Evolutionary conservation across 2,329 filamentous ascomycete genomes (phyloP).

Genomic region (Biscogniauxia mediterranea): DNA sequence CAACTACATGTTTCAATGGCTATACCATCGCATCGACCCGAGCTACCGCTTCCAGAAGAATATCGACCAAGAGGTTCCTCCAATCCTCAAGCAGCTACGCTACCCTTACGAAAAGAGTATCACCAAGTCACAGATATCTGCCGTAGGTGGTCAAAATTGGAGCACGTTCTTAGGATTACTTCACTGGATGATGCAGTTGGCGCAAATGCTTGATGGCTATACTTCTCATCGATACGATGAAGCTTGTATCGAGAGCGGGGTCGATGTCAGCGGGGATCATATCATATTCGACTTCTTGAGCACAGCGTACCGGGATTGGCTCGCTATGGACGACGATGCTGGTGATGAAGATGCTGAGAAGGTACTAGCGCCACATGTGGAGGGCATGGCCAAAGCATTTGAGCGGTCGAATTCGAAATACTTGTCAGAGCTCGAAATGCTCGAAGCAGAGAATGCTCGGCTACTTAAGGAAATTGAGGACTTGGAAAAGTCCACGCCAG

Average conservation of each 20-base stretch:
- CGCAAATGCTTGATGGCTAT: slow-evolving; percentile 89
- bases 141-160: slow-evolving; percentile 97
- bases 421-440: slow-evolving; percentile 74
- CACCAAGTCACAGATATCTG: slow-evolving; percentile 91
- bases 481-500: slow-evolving; percentile 80
- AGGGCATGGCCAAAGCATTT: slow-evolving; percentile 85
- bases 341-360: slow-evolving; percentile 79
- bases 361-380: slow-evolving; percentile 77
- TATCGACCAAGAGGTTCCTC: slow-evolving; percentile 92
- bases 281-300: slow-evolving; percentile 94
- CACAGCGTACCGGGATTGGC: slow-evolving; percentile 88
- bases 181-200: slow-evolving; percentile 99
- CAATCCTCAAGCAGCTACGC: slow-evolving; percentile 85
- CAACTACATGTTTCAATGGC: slow-evolving; percentile 95
- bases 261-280: slow-evolving; percentile 84
- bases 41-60: slow-evolving; percentile 90
- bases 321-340: slow-evolving; percentile 86
- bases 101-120: slow-evolving; percentile 96
- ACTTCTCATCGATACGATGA: slow-evolving; percentile 78
- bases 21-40: slow-evolving; percentile 94
- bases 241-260: slow-evolving; percentile 80
- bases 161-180: slow-evolving; percentile 88
- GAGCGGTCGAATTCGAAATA: slow-evolving; percentile 83
- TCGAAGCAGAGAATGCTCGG: slow-evolving; percentile 82
- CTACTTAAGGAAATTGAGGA: slow-evolving; percentile 85